Percentiles rank a stretch among this genome's conserved stretches.
These are phyloP conservation scores for Leptodermis oblonga DNA, from an alignment of 257 asterid species.

Conservation along the genomic window DNA sequence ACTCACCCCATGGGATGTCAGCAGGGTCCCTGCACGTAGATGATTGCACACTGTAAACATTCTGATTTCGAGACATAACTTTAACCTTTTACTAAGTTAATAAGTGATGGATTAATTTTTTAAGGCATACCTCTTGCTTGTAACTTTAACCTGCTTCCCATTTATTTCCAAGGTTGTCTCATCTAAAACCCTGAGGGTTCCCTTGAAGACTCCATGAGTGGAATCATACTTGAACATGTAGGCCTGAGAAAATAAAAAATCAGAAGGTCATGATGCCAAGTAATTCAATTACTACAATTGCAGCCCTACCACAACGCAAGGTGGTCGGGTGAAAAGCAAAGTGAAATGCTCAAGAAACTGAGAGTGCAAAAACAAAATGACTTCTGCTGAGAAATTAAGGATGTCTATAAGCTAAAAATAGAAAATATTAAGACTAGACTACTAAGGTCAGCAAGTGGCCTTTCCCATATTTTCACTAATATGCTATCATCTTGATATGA, in stretches of 20 bases:
- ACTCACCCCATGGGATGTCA: conserved; percentile 96
- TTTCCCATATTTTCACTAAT: not conserved
- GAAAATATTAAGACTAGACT: not conserved
- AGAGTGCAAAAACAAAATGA: not conserved
- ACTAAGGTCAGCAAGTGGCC: not conserved
- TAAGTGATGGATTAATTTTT: not conserved
- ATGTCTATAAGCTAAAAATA: not conserved
- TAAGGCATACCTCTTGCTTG: conserved; percentile 59
- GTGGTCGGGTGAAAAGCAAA: not conserved
- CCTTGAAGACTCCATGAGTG: conserved; percentile 85
- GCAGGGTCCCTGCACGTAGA: conserved; percentile 68
- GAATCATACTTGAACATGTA: conserved; percentile 98
- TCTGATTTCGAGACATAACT: not conserved
- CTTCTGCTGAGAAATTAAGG: not conserved
- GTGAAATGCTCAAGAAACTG: not conserved
- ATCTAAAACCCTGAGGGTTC: conserved; percentile 63
- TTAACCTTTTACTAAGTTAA: not conserved
- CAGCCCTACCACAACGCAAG: not conserved
- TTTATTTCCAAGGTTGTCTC: conserved; percentile 88
- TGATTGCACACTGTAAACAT: not conserved
- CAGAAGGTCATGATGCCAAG: not conserved
- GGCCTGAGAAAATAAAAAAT: conserved; percentile 49
- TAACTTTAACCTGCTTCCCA: conserved; percentile 75
- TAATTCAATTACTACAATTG: not conserved
- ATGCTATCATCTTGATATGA: no score